Evolutionary conservation across 2,329 filamentous ascomycete genomes (phyloP), one percentile per base, ranked within the genome.

Genomic region (Colletotrichum tanaceti): DNA sequence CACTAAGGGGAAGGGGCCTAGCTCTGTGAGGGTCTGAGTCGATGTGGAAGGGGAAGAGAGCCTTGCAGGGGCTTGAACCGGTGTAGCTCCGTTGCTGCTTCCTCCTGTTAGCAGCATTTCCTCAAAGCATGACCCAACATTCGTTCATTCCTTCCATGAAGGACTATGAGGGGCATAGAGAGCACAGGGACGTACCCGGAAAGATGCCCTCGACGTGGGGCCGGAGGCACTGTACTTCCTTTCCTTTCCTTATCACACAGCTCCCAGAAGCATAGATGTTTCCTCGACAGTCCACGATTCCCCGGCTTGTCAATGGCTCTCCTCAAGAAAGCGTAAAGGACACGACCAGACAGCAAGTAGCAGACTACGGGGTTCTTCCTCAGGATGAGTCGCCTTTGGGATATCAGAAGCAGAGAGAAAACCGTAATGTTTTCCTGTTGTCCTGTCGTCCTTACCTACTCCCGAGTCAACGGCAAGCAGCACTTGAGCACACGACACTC

Each of bases 41-140:
- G 39, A 41, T n/a, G 18, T 22, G 41, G 14, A 35, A 58, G 32
- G 57, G 43, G 65, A 14, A 44, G 20, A 50, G 44, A n/a, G 52
- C 52, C 47, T 52, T 52, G 32, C 32, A 28, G 53, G 53, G 20
- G 35, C 65, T 41, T 32, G 46, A 28, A 58, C 32, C 14, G 32
- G n/a, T 54, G 39, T 13, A 20, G 32, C 46, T 64, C 16, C 47
- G 35, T 20, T 35, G 13, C 65, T 68, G 20, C 41, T 52, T 58
- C 46, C 52, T 38, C 18, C 24, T 24, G 53, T 68, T 55, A 64
- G 58, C 46, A 43, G 22, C 41, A 46, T 58, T 58, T 47, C 41
- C 20, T 16, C 9, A 13, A 11, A 20, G 13, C 43, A 10, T 18
- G 28, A 4, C 20, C 14, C 9, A 38, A 1, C 32, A 32, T 55